Evolutionary conservation across 805 yeast genomes (phyloP).

Genomic region (Candida pseudofarinosa): DNA sequence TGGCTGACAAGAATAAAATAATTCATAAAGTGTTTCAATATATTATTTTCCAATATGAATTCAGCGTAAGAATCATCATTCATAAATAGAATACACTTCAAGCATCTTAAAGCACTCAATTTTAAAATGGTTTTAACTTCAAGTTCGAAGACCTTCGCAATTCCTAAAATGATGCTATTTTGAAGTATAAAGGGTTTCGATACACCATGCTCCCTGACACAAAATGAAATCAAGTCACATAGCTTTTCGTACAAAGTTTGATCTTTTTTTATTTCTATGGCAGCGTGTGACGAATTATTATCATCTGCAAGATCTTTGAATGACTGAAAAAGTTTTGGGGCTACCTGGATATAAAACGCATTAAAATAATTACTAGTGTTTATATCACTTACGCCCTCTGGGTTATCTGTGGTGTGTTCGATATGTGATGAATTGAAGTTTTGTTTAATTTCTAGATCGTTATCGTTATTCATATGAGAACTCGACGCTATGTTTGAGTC

Average conservation of each 20-base stretch:
- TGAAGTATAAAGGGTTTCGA: slow-evolving; percentile 64
- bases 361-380: slow-evolving; percentile 46
- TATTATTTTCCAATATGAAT: slow-evolving; percentile 51
- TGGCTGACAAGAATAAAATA: slow-evolving; percentile 46
- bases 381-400: slow-evolving; percentile 25
- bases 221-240: slow-evolving; percentile 68
- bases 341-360: slow-evolving; percentile 61
- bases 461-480: slow-evolving; percentile 6
- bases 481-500: slow-evolving; percentile 48
- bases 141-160: slow-evolving; percentile 45
- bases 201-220: slow-evolving; percentile 61
- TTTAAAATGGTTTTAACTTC: slow-evolving; percentile 49
- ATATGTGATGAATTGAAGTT: slow-evolving; percentile 3
- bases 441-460: slow-evolving; percentile 6
- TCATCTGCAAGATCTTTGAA: slow-evolving; percentile 33
- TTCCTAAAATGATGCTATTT: slow-evolving; percentile 53
- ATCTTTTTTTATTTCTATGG: slow-evolving; percentile 19
- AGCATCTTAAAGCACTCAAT: slow-evolving; percentile 64
- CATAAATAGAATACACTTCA: slow-evolving; percentile 56
- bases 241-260: slow-evolving; percentile 50
- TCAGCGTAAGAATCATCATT: slow-evolving; percentile 61
- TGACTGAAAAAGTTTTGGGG: slow-evolving; percentile 51
- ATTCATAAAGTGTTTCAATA: slow-evolving; percentile 47
- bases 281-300: slow-evolving; percentile 2
- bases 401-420: neutral